phyloP scores from a whole-genome alignment of 2,329 filamentous ascomycete species.

The Pyricularia sp. region DNA sequence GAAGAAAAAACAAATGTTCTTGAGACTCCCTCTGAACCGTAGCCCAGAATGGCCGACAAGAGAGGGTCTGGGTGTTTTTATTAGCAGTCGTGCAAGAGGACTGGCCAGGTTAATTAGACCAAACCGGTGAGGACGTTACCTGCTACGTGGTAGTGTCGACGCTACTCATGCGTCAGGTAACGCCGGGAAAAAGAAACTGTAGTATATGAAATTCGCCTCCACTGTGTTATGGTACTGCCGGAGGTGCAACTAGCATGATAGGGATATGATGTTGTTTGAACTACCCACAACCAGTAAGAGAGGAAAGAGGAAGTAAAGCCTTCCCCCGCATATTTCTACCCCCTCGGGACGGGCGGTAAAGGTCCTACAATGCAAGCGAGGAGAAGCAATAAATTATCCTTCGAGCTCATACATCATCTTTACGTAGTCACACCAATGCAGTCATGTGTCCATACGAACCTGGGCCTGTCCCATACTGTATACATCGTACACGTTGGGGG shows the following conservation, averaged over 20 bases:
- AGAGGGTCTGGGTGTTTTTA: not conserved
- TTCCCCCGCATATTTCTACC: not conserved
- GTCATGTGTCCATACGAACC: not conserved
- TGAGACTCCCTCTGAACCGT: not conserved
- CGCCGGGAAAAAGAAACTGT: not conserved
- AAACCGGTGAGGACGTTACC: not conserved
- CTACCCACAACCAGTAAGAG: not conserved
- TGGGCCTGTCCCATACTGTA: not conserved
- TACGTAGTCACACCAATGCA: not conserved
- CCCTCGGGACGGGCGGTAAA: not conserved
- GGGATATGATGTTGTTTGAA: not conserved
- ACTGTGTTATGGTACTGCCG: not conserved
- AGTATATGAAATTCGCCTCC: not conserved
- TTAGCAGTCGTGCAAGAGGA: not conserved
- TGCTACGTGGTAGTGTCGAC: not conserved
- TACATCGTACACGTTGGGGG: not conserved
- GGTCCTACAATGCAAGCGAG: not conserved
- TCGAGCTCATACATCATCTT: not conserved
- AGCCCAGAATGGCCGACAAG: not conserved
- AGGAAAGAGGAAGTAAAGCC: not conserved
- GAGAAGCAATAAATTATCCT: not conserved
- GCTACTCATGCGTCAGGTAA: not conserved
- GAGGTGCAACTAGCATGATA: not conserved
- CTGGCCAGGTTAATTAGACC: not conserved
- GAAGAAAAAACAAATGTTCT: not conserved